Evolutionary conservation across 139 green algal species (phyloP), one percentile per base, ranked within the genome.

Genomic region (Parachlorella kessleri): DNA sequence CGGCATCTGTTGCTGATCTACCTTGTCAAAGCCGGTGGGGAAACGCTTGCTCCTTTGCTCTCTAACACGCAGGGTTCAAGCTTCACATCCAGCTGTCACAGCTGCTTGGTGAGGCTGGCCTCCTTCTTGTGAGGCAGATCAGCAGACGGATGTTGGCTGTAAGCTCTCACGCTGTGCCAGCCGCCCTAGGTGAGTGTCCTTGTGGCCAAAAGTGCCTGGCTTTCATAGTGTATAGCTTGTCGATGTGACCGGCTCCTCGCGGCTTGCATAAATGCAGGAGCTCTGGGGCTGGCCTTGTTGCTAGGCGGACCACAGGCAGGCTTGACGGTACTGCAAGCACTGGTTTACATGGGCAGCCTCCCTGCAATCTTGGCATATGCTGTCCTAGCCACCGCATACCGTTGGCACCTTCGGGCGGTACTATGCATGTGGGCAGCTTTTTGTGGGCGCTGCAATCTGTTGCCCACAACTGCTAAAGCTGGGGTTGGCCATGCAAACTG

Each of bases 81-180:
- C 76, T 81, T 66, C 76, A 81, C 67, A 67, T 40, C 18, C 76
- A 76, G 10, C 53, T 71, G 53, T 35, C 37, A 1, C 66, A 81
- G 53, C 37, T 81, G 53, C 68, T 81, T 28, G 18, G 42, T 32
- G 18, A n/a, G n/a, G n/a, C n/a, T n/a, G n/a, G n/a, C n/a, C n/a
- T n/a, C n/a, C n/a, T n/a, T n/a, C n/a, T n/a, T n/a, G n/a, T n/a
- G n/a, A n/a, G n/a, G n/a, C n/a, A n/a, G n/a, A n/a, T n/a, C n/a
- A n/a, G n/a, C n/a, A n/a, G n/a, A n/a, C n/a, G n/a, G n/a, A n/a
- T n/a, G n/a, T n/a, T n/a, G n/a, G n/a, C n/a, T n/a, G n/a, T n/a
- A n/a, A n/a, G n/a, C n/a, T n/a, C n/a, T 67, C 59, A 4, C 23
- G 6, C 23, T 24, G 4, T 30, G 37, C 6, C 38, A 23, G 35